phyloP scores from a whole-genome alignment of 2,329 filamentous ascomycete species.

The Fusarium liriodendri region DNA sequence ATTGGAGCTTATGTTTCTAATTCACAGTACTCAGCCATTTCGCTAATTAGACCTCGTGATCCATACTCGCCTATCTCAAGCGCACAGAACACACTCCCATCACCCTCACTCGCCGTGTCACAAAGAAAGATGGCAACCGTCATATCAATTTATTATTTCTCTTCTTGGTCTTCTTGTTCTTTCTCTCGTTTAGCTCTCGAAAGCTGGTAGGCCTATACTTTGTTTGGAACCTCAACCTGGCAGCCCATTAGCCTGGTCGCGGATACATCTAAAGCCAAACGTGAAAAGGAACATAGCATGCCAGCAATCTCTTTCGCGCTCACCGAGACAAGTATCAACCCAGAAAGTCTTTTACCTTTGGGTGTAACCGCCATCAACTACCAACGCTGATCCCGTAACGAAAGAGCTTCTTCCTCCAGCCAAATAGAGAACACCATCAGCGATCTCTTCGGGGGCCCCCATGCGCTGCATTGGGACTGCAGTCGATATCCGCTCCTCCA shows the following conservation, averaged over 20 bases:
- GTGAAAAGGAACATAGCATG: not conserved
- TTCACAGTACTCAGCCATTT: not conserved
- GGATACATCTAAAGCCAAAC: not conserved
- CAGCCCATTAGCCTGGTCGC: not conserved
- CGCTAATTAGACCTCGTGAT: not conserved
- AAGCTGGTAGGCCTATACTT: not conserved
- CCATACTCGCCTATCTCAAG: not conserved
- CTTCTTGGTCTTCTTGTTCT: not conserved
- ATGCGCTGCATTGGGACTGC: slow-evolving; percentile 45
- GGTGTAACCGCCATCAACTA: slow-evolving; percentile 34
- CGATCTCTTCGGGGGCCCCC: slow-evolving; percentile 44
- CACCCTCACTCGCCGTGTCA: not conserved
- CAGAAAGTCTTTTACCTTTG: slow-evolving; percentile 20
- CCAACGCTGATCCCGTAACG: slow-evolving; percentile 33
- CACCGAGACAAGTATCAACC: not conserved
- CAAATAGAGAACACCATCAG: slow-evolving; percentile 44
- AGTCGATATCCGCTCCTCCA: slow-evolving; percentile 32
- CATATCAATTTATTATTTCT: not conserved
- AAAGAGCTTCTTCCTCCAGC: slow-evolving; percentile 38
- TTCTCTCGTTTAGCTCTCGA: not conserved
- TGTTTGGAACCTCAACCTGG: slow-evolving; percentile 3
- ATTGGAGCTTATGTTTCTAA: not conserved
- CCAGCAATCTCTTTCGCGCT: not conserved
- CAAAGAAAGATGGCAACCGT: not conserved
- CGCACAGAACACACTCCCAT: no score